A percentile compares a stretch with the other conserved stretches of the same genome.
Evolutionary conservation across 106 monocot genomes (phyloP).

Genomic region (Hemerocallis citrina): DNA sequence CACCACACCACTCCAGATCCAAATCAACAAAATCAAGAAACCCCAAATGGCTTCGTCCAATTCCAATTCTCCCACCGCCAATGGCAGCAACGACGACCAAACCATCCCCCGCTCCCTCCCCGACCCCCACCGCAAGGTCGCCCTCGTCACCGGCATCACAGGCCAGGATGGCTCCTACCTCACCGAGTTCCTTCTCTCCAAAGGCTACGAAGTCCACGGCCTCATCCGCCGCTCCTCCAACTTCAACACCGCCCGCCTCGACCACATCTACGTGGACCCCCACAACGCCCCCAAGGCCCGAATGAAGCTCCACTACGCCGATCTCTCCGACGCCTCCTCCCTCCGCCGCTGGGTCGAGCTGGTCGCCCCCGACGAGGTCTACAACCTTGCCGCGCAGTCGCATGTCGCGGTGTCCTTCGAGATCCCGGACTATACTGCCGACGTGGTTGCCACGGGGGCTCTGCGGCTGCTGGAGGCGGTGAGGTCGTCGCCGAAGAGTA

Average conservation of each 20-base stretch:
- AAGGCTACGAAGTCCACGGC: slow-evolving; percentile 94
- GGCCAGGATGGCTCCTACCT: slow-evolving; percentile 98
- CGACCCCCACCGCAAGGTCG: slow-evolving; percentile 52
- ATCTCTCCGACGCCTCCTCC: slow-evolving; percentile 93
- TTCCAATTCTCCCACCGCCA: not conserved
- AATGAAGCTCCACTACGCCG: slow-evolving; percentile 98
- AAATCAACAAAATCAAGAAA: no score
- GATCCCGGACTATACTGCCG: slow-evolving; percentile 96
- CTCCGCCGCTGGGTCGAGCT: slow-evolving; percentile 88
- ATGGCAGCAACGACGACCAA: not conserved
- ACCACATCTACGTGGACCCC: slow-evolving; percentile 86
- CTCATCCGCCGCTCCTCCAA: slow-evolving; percentile 96
- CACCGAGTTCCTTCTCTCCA: slow-evolving; percentile 75
- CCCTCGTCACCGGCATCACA: slow-evolving; percentile 88
- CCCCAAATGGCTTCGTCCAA: slow-evolving; percentile 2
- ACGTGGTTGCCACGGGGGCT: slow-evolving; percentile 89
- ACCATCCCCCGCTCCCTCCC: slow-evolving; percentile 24
- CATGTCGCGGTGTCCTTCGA: slow-evolving; percentile 99
- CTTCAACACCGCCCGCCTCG: slow-evolving; percentile 88
- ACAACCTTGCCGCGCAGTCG: slow-evolving; percentile 97
- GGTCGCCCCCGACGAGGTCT: slow-evolving; percentile 88
- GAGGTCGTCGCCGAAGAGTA: slow-evolving; percentile 37
- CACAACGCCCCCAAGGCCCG: slow-evolving; percentile 75
- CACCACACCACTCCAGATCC: no score
- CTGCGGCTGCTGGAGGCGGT: slow-evolving; percentile 97